Evolutionary conservation across 345 rosid genomes (phyloP), one percentile per base, ranked within the genome.

Genomic region (Dipteronia dyeriana): DNA sequence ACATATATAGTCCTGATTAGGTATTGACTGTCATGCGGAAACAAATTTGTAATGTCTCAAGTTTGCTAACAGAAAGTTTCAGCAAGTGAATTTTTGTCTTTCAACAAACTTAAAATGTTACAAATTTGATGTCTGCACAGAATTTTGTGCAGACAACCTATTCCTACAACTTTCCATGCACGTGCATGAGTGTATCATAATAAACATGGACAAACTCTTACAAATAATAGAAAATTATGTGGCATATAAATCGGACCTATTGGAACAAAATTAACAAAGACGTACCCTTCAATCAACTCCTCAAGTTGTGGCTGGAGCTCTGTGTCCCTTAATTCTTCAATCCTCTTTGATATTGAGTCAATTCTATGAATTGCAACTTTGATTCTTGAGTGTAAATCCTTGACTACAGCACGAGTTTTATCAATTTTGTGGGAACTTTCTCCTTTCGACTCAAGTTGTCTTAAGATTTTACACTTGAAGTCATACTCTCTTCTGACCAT

Each of bases 221-320:
- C 3, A 49, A 49, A 49, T 49, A 49, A 73, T 23, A 25, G 56
- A 43, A 51, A 62, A 9, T 7, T 73, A 39, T n/a, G 20, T 60
- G 38, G 43, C 56, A 45, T 29, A 14, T 25, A 45, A 47, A 45
- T 26, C 13, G 19, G 17, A 1, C 43, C 16, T 9, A 61, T 13
- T 7, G 47, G 43, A 56, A 75, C 12, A 4, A n/a, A 38, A 38
- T 41, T 12, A 47, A 73, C 4, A 23, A 29, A 68, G 23, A 77
- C 79, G 41, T 87, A 96, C 99, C 98, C 99, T 81, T 89, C 87
- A 47, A 96, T 94, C 78, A 96, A 83, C 83, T 96, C 99, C 79
- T 96, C 99, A 5, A 96, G 94, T 77, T 96, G 99, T 39, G 98
- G 99, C 79, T 96, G 98, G 61, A 94, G 97, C 85, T 96, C 99